Evolutionary conservation across 306 rosid species (phyloP).

Genomic region (Prosopis cineraria): DNA sequence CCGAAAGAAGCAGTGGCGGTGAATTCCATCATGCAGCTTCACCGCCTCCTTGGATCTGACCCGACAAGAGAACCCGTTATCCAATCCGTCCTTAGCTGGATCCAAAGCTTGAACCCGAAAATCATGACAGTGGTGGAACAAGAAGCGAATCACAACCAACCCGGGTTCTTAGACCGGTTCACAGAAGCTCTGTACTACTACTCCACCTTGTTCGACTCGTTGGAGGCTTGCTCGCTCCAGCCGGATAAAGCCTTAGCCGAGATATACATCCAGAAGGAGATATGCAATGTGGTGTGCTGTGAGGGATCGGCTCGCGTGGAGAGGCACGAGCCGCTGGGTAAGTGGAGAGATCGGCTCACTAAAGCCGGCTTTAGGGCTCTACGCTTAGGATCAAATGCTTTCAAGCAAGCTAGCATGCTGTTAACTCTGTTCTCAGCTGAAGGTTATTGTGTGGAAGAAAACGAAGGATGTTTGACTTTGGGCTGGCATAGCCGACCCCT

Average conservation of each 20-base stretch:
- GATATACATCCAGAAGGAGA: conserved; percentile 73
- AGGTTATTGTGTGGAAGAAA: conserved; percentile 83
- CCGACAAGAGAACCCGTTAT: conserved; percentile 35
- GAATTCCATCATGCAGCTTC: conserved; percentile 86
- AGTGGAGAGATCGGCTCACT: conserved; percentile 66
- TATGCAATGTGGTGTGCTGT: conserved; percentile 80
- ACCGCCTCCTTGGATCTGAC: conserved; percentile 65
- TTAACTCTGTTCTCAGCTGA: conserved; percentile 79
- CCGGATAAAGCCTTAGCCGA: conserved; percentile 83
- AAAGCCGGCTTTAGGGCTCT: conserved; percentile 66
- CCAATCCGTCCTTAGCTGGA: conserved; percentile 60
- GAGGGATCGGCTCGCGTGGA: conserved; percentile 80
- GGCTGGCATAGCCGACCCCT: conserved; percentile 95
- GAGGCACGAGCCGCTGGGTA: conserved; percentile 74
- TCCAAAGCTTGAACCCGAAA: conserved; percentile 72
- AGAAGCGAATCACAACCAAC: conserved; percentile 77
- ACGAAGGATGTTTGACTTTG: conserved; percentile 74
- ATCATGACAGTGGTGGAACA: conserved; percentile 84
- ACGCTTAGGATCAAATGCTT: conserved; percentile 81
- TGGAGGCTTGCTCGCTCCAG: conserved; percentile 67
- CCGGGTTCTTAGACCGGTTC: conserved; percentile 83
- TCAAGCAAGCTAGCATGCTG: conserved; percentile 84
- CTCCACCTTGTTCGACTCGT: conserved; percentile 86
- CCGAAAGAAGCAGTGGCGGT: conserved; percentile 82
- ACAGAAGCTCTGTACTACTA: conserved; percentile 80